Percentiles rank a stretch among this genome's conserved stretches.
phyloP scores from a whole-genome alignment of 345 rosid genomes.

The Citrus medica region DNA sequence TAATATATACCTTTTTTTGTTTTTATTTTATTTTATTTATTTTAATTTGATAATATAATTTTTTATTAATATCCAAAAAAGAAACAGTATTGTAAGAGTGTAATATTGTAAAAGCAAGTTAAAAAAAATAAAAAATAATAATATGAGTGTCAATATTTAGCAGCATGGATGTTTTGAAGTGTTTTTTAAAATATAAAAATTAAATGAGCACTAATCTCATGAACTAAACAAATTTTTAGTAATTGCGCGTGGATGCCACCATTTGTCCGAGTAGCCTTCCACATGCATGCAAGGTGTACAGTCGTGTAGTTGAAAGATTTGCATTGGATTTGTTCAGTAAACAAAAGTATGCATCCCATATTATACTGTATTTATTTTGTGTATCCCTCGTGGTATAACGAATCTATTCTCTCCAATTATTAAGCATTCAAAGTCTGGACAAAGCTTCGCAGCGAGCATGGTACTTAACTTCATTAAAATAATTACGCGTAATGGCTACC shows the following conservation, averaged over 20 bases:
- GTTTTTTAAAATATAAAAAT: too few species aligned
- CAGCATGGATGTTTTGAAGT: too few species aligned
- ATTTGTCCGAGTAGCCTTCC: neutral
- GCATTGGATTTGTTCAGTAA: neutral
- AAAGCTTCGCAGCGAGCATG: neutral
- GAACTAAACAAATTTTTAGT: too few species aligned
- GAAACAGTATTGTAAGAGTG: too few species aligned
- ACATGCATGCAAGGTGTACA: slow-evolving; percentile 3
- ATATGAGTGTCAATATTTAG: too few species aligned
- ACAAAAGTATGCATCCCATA: neutral
- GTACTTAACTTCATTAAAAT: neutral
- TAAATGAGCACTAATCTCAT: too few species aligned
- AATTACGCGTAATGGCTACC: neutral
- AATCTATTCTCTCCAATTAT: slow-evolving; percentile 1
- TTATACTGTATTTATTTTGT: neutral
- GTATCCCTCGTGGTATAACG: neutral
- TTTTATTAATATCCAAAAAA: too few species aligned
- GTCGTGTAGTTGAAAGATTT: neutral
- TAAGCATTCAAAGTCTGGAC: slow-evolving; percentile 5
- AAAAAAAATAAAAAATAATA: too few species aligned
- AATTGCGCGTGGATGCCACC: neutral
- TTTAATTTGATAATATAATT: too few species aligned
- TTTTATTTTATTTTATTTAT: too few species aligned
- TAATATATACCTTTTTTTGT: too few species aligned
- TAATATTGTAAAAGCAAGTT: too few species aligned